phyloP scores from a whole-genome alignment of 805 yeast species.

The Yamadazyma scolyti region DNA sequence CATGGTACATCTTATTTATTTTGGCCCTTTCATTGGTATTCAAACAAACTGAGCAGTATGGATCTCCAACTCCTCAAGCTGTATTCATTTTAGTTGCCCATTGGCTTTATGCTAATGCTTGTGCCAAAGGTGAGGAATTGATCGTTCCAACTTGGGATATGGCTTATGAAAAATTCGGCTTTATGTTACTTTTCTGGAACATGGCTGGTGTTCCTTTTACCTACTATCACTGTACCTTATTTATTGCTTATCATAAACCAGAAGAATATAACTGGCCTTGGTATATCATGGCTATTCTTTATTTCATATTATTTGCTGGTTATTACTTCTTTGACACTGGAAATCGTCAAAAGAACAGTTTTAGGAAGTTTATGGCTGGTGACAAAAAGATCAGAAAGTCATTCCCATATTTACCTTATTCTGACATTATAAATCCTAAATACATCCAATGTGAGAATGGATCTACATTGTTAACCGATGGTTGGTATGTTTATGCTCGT shows the following conservation, averaged over 20 bases:
- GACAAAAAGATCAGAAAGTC: conserved; percentile 73
- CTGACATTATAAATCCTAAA: conserved; percentile 75
- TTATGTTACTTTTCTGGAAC: conserved; percentile 98
- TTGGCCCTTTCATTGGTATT: conserved; percentile 69
- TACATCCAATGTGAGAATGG: conserved; percentile 86
- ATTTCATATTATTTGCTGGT: conserved; percentile 56
- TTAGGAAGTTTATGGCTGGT: conserved; percentile 81
- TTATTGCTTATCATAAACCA: conserved; percentile 79
- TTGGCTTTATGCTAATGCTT: conserved; percentile 94
- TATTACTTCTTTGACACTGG: conserved; percentile 94
- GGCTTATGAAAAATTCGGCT: conserved; percentile 99
- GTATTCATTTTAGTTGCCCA: conserved; percentile 74
- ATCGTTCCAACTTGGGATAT: conserved; percentile 99
- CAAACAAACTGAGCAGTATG: conserved; percentile 79
- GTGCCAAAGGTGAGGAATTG: conserved; percentile 96
- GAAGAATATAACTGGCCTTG: conserved; percentile 73
- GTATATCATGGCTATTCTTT: conserved; percentile 53
- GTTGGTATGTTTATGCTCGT: conserved; percentile 93
- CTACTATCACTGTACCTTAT: conserved; percentile 90
- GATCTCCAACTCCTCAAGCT: conserved; percentile 75
- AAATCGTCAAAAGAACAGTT: conserved; percentile 91
- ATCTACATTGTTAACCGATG: conserved; percentile 79
- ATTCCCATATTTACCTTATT: conserved; percentile 90
- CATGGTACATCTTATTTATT: conserved; percentile 90
- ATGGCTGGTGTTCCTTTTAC: conserved; percentile 99